Conservation (phyloP, 164 flowering plant species). For the Berberis vulgaris region DNA sequence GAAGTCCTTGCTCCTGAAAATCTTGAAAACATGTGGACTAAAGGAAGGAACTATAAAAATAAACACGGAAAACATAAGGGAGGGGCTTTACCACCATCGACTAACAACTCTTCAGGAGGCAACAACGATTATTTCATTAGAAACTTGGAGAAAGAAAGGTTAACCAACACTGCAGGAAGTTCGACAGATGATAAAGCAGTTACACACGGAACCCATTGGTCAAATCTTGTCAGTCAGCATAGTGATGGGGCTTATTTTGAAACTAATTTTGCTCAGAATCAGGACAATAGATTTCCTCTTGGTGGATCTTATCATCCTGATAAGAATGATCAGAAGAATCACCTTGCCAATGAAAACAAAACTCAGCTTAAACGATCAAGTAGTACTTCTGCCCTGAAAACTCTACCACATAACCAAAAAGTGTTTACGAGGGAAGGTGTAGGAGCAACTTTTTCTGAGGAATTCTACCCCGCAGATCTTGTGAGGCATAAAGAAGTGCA, state of each 20-base stretch:
- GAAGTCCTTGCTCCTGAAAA: constrained; percentile 98
- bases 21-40: constrained; percentile 97
- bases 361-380: constrained; percentile 21
- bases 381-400: constrained; percentile 25
- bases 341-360: constrained; percentile 8
- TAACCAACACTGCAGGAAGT: constrained; percentile 15
- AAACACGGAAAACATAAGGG: constrained; percentile 37
- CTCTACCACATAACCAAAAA: constrained; percentile 6
- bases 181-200: constrained; percentile 21
- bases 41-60: constrained; percentile 73
- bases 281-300: constrained; percentile 17
- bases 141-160: constrained; percentile 22
- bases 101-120: constrained; percentile 18
- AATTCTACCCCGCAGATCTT: constrained; percentile 37
- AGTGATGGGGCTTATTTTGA: constrained; percentile 7
- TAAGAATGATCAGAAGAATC: constrained; percentile 7
- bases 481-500: constrained; percentile 15
- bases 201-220: constrained; percentile 12
- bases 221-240: constrained; percentile 10
- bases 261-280: constrained; percentile 15
- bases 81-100: constrained; percentile 17
- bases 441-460: constrained; percentile 27
- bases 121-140: constrained; percentile 9
- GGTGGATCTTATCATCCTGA: constrained; percentile 17
- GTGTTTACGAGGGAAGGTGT: constrained; percentile 8